Conservation (phyloP, 345 rosid species). For the Corchorus capsularis region DNA sequence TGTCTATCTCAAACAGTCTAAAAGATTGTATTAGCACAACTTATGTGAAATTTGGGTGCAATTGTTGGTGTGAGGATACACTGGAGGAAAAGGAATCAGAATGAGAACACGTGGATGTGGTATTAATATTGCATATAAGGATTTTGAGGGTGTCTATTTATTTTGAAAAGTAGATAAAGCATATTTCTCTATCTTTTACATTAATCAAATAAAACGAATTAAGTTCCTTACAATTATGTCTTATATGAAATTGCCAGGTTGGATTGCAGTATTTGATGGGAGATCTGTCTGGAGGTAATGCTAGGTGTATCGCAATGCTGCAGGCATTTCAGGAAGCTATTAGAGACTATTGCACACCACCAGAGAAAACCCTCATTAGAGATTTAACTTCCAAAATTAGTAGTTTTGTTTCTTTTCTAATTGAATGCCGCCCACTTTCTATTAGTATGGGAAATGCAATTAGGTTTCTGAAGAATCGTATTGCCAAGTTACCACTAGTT, state of each 20-base stretch:
- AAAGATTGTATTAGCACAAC: neutral
- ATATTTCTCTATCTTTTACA: neutral
- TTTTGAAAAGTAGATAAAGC: neutral
- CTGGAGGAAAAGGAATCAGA: neutral
- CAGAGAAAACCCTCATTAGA: constrained; percentile 54
- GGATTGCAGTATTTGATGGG: constrained; percentile 75
- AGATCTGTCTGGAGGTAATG: constrained; percentile 67
- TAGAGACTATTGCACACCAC: constrained; percentile 62
- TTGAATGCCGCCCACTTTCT: constrained; percentile 75
- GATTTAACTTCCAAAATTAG: constrained; percentile 67
- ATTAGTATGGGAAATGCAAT: constrained; percentile 95
- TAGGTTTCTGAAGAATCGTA: constrained; percentile 67
- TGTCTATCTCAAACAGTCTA: neutral
- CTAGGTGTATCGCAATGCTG: constrained; percentile 86
- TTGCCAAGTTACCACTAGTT: constrained; percentile 57
- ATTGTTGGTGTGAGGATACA: neutral
- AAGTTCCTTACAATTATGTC: constrained; percentile 18
- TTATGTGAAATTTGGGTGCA: neutral
- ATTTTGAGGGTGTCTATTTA: constrained; percentile 3
- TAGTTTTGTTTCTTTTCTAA: constrained; percentile 69
- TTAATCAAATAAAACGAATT: neutral
- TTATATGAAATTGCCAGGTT: constrained; percentile 43
- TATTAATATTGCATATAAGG: neutral
- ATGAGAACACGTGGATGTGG: neutral
- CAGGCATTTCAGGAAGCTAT: constrained; percentile 73